Evolutionary conservation across 2,329 filamentous ascomycete genomes (phyloP), one percentile per base, ranked within the genome.

Genomic region (Colletotrichum sp.): DNA sequence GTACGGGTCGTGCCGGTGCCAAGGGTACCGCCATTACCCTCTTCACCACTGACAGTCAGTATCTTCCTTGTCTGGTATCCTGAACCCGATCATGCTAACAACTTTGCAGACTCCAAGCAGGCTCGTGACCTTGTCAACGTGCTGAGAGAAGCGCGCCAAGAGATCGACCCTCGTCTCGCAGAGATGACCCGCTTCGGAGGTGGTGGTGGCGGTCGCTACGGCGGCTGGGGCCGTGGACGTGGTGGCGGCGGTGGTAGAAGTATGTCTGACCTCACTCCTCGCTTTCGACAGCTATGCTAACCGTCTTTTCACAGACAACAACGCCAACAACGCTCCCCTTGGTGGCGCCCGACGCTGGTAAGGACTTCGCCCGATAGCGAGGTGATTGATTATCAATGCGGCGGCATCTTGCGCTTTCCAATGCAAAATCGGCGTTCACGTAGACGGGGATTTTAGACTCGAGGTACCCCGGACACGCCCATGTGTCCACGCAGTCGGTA

Each of bases 41-140:
- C 83, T 99, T 99, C 89, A 99, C 97, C 86, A 97, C 96, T 94
- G 97, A 99, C 88, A 99, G 96, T 98, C 91, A 89, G 96, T 94
- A 77, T 70, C 12, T 27, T 27, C 29, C 30, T 8, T 29, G 57
- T 27, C 32, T 29, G 13, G 8, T 29, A n/a, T 71, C 62, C 39
- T 5, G 15, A 22, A 22, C 4, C 39, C 3, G 15, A 12, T n/a
- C 32, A 69, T 74, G 64, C 87, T 89, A 83, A 90, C 84, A 78
- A 55, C 8, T n/a, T 34, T 44, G 5, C 71, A 96, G 95, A 97
- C 88, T 92, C 94, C 82, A 97, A 96, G 90, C 95, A 97, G 92
- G 96, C 97, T 88, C 96, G 97, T 91, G 97, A 99, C 88, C 93
- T 99, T 84, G 93, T 99, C 81, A 91, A 92, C 82, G 95, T 99